phyloP scores from a whole-genome alignment of 139 green algal genomes.

The Chlorella sp. region DNA sequence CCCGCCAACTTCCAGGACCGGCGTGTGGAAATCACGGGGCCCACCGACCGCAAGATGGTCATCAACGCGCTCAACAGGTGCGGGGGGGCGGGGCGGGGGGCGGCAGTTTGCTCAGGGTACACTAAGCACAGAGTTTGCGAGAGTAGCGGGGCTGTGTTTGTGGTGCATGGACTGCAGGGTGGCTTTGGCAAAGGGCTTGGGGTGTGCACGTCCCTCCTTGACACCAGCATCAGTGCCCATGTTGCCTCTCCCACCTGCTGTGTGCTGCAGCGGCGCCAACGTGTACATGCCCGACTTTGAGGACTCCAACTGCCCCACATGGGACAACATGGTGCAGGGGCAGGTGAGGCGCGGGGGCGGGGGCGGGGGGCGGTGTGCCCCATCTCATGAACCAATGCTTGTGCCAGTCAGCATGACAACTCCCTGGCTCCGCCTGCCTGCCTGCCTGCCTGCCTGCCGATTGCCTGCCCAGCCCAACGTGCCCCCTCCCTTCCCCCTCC shows the following conservation, averaged over 20 bases:
- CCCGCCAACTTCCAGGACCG: conserved; percentile 80
- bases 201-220: no score
- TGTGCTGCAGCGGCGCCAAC: conserved; percentile 61
- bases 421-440: no score
- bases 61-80: conserved; percentile 81
- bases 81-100: background rate
- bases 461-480: no score
- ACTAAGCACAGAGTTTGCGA: no score
- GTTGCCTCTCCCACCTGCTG: no score
- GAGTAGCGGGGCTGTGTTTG: no score
- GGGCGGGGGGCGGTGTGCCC: background rate
- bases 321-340: conserved; percentile 56
- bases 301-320: conserved; percentile 88
- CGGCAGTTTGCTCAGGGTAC: no score
- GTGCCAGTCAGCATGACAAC: background rate
- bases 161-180: no score
- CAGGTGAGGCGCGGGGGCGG: conserved; percentile 19
- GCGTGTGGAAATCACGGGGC: conserved; percentile 90
- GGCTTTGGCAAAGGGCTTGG: no score
- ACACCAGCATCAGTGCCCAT: no score
- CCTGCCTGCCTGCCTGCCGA: no score
- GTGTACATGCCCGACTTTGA: conserved; percentile 93
- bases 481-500: background rate
- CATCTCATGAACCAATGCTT: background rate
- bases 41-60: conserved; percentile 89